These are phyloP conservation scores for Diplocarpon rosae DNA, from an alignment of 2,329 filamentous ascomycete species.

Conservation along the genomic window DNA sequence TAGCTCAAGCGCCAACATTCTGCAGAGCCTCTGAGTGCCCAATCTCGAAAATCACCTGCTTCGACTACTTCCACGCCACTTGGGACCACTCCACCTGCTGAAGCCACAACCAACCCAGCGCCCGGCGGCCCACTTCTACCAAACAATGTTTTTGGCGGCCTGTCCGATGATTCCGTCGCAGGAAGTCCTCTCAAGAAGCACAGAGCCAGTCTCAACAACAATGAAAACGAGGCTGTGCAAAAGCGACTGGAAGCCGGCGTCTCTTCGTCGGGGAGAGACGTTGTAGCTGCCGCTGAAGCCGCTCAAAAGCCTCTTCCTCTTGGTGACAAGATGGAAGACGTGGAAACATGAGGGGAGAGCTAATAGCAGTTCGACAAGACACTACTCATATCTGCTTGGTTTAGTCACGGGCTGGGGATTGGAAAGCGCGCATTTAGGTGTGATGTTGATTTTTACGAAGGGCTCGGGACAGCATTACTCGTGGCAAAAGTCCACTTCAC, in stretches of 20 bases:
- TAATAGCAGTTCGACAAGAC: background rate
- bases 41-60: slow-evolving; percentile 36
- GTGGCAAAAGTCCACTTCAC: background rate
- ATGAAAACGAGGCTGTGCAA: slow-evolving; percentile 30
- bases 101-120: slow-evolving; percentile 27
- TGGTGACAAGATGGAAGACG: slow-evolving; percentile 11
- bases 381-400: slow-evolving; percentile 1
- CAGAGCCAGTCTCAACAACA: slow-evolving; percentile 47
- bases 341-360: slow-evolving; percentile 21
- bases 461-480: background rate
- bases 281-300: slow-evolving; percentile 24
- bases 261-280: slow-evolving; percentile 13
- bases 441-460: background rate
- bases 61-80: slow-evolving; percentile 33
- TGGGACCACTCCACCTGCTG: slow-evolving; percentile 33
- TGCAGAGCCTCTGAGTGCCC: slow-evolving; percentile 48
- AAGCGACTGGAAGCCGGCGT: slow-evolving; percentile 21
- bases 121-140: slow-evolving; percentile 19
- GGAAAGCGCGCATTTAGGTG: slow-evolving; percentile 3
- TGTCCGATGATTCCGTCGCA: slow-evolving; percentile 38
- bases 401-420: slow-evolving; percentile 1
- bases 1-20: slow-evolving; percentile 77
- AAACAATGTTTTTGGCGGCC: slow-evolving; percentile 33
- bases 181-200: slow-evolving; percentile 70
- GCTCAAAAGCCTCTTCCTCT: slow-evolving; percentile 18